Percentiles rank a stretch among this genome's conserved stretches.
Conservation (phyloP, 352 stramenopile genomes). For the Pythium chondricola region DNA sequence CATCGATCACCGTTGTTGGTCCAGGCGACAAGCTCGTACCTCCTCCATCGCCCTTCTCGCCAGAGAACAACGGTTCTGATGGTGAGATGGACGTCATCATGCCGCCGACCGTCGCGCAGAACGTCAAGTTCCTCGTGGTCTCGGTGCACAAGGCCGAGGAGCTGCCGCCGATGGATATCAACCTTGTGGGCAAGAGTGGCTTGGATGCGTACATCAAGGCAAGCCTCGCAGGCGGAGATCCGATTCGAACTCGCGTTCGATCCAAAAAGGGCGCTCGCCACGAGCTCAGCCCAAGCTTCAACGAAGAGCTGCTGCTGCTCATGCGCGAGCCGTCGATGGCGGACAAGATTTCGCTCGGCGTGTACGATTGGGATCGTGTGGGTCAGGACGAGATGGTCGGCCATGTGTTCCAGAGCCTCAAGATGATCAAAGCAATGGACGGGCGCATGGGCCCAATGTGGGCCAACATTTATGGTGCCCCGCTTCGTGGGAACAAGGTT, state of each 20-base stretch:
- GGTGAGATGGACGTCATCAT: conserved; percentile 71
- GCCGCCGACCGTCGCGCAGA: conserved; percentile 61
- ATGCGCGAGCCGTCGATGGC: conserved; percentile 76
- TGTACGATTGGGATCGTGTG: conserved; percentile 80
- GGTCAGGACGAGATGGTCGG: conserved; percentile 67
- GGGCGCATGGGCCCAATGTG: conserved; percentile 56
- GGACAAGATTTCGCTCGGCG: conserved; percentile 59
- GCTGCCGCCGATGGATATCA: conserved; percentile 68
- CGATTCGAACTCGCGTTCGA: conserved; percentile 63
- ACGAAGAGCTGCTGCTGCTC: conserved; percentile 74
- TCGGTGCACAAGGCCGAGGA: conserved; percentile 71
- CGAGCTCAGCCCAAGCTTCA: conserved; percentile 63
- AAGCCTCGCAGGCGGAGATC: conserved; percentile 47
- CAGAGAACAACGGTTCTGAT: conserved; percentile 23
- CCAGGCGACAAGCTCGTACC: conserved; percentile 78
- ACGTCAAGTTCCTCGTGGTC: conserved; percentile 63
- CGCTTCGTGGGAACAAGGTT: conserved; percentile 47
- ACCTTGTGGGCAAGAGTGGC: conserved; percentile 48
- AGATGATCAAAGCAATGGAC: conserved; percentile 59
- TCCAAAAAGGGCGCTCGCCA: conserved; percentile 71
- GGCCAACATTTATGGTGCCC: conserved; percentile 76
- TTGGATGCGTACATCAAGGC: conserved; percentile 70
- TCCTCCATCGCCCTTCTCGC: conserved; percentile 54
- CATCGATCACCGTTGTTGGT: conserved; percentile 84
- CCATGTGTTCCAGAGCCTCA: conserved; percentile 65